A percentile compares a stretch with the other conserved stretches of the same genome.
phyloP scores from a whole-genome alignment of 495 filamentous ascomycete species.

The Penicillium simplicissimum region DNA sequence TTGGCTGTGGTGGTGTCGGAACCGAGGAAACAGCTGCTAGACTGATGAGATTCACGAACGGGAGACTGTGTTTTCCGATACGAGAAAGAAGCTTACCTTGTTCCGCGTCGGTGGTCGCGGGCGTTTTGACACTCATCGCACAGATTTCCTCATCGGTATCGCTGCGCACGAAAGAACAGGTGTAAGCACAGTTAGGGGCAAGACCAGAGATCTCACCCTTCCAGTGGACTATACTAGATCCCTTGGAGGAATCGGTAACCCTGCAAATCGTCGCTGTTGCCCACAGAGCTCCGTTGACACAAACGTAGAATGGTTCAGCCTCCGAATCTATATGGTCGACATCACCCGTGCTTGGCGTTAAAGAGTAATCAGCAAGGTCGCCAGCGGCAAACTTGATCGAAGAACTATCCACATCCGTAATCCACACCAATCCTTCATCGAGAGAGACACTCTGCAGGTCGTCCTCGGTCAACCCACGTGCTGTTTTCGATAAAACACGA shows the following conservation, averaged over 20 bases:
- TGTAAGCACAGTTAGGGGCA: slow-evolving; percentile 81
- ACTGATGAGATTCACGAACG: slow-evolving; percentile 10
- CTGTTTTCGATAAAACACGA: slow-evolving; percentile 72
- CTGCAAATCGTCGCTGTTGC: slow-evolving; percentile 72
- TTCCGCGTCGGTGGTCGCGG: slow-evolving; percentile 67
- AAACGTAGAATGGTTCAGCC: slow-evolving; percentile 81
- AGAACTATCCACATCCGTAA: slow-evolving; percentile 78
- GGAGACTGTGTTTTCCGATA: not conserved
- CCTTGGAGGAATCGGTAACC: slow-evolving; percentile 51
- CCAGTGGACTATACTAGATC: slow-evolving; percentile 58
- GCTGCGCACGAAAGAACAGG: slow-evolving; percentile 78
- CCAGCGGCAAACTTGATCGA: slow-evolving; percentile 82
- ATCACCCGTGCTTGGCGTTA: slow-evolving; percentile 36
- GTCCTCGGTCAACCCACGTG: slow-evolving; percentile 65
- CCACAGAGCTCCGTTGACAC: slow-evolving; percentile 88
- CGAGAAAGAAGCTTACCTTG: slow-evolving; percentile 44
- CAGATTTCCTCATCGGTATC: slow-evolving; percentile 73
- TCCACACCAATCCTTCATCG: slow-evolving; percentile 81
- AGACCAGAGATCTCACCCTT: slow-evolving; percentile 86
- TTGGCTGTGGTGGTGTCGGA: slow-evolving; percentile 53
- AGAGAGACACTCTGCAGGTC: slow-evolving; percentile 81
- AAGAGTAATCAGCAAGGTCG: slow-evolving; percentile 55
- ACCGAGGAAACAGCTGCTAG: slow-evolving; percentile 41
- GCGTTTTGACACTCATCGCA: slow-evolving; percentile 77
- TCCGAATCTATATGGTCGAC: slow-evolving; percentile 39